These are phyloP conservation scores for Abortiporus biennis DNA, from an alignment of 1,284 basidiomycete genomes.

Conservation along the genomic window DNA sequence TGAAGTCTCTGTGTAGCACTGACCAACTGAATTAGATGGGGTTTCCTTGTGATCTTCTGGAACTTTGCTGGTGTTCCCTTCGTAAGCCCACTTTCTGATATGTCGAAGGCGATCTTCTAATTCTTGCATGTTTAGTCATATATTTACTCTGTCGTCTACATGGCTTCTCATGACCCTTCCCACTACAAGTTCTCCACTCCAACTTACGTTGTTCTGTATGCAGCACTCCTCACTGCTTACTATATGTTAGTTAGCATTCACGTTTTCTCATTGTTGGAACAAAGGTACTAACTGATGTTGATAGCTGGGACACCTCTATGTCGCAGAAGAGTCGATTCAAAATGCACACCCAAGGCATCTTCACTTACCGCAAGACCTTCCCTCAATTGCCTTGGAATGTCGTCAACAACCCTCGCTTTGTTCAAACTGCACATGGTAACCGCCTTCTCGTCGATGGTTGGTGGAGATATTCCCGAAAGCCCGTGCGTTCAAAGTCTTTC, in stretches of 20 bases:
- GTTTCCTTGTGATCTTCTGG: slow-evolving; percentile 96
- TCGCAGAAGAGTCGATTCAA: slow-evolving; percentile 98
- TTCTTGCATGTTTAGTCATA: slow-evolving; percentile 66
- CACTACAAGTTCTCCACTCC: slow-evolving; percentile 84
- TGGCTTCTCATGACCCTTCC: slow-evolving; percentile 89
- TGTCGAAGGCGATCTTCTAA: background rate
- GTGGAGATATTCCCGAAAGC: slow-evolving; percentile 90
- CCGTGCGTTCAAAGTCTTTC: slow-evolving; percentile 41
- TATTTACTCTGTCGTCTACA: slow-evolving; percentile 96
- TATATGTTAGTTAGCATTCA: slow-evolving; percentile 54
- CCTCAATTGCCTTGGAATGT: slow-evolving; percentile 87
- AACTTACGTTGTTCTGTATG: slow-evolving; percentile 66
- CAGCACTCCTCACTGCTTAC: slow-evolving; percentile 80
- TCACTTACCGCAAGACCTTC: slow-evolving; percentile 85
- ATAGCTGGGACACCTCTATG: slow-evolving; percentile 91
- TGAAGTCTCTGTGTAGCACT: slow-evolving; percentile 6
- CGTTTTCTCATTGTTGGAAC: background rate
- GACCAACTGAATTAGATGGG: slow-evolving; percentile 47
- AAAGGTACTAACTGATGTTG: slow-evolving; percentile 13
- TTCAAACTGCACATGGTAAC: slow-evolving; percentile 92
- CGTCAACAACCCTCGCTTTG: slow-evolving; percentile 85
- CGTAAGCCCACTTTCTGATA: slow-evolving; percentile 44
- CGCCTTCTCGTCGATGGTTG: slow-evolving; percentile 81
- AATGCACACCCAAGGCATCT: slow-evolving; percentile 92
- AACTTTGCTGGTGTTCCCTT: slow-evolving; percentile 94